Percentiles rank a stretch among this genome's conserved stretches.
Evolutionary conservation across 495 filamentous ascomycete species (phyloP).

Genomic region (Aspergillus cavernicola): DNA sequence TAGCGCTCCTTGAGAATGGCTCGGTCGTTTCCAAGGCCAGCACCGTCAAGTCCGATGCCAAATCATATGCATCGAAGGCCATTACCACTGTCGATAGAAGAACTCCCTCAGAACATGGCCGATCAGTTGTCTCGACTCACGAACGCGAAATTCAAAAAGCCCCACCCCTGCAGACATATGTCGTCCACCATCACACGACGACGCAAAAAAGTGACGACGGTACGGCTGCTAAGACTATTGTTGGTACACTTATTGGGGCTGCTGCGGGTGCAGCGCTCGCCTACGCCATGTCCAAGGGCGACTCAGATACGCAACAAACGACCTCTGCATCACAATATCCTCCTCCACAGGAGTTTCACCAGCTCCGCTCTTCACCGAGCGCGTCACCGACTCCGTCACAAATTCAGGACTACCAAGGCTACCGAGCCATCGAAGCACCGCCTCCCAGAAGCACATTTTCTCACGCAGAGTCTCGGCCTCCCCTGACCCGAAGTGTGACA

Average conservation of each 20-base stretch:
- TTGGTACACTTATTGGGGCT: constrained; percentile 74
- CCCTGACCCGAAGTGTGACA: constrained; percentile 28
- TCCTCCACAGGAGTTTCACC: constrained; percentile 27
- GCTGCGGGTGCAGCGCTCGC: constrained; percentile 71
- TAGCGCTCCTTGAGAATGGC: constrained; percentile 35
- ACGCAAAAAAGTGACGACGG: constrained; percentile 34
- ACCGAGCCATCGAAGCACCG: constrained; percentile 43
- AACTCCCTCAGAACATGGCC: constrained; percentile 18
- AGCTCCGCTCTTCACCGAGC: constrained; percentile 27
- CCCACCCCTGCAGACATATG: constrained; percentile 27
- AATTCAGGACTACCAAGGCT: constrained; percentile 22
- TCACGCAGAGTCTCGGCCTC: constrained; percentile 29
- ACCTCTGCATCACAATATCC: constrained; percentile 8
- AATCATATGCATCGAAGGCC: constrained; percentile 30
- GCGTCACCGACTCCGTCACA: constrained; percentile 26
- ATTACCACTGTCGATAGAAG: constrained; percentile 27
- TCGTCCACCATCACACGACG: constrained; percentile 28
- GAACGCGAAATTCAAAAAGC: constrained; percentile 20
- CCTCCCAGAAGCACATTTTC: constrained; percentile 35
- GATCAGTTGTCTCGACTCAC: constrained; percentile 28
- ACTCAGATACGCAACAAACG: constrained; percentile 25
- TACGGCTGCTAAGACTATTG: constrained; percentile 52
- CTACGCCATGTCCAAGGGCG: constrained; percentile 64
- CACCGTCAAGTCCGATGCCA: constrained; percentile 27
- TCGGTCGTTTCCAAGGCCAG: constrained; percentile 38